These are phyloP conservation scores for Hypericum perforatum DNA, from an alignment of 345 rosid species.

Conservation along the genomic window DNA sequence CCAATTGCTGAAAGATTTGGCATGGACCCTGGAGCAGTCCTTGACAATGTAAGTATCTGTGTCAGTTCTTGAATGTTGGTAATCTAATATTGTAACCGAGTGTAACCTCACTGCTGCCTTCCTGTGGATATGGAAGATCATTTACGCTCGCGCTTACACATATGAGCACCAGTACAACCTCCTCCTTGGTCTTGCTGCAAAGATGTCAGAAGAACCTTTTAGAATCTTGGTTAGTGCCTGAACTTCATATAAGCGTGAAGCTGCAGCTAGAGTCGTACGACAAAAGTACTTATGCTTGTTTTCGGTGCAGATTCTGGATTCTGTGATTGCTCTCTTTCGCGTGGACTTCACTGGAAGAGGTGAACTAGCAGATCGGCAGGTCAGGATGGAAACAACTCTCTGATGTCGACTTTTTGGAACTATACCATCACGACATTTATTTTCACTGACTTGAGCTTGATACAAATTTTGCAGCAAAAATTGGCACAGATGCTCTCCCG, in stretches of 20 bases:
- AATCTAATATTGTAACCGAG: slow-evolving; percentile 1
- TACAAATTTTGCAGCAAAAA: slow-evolving; percentile 66
- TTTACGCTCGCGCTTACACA: slow-evolving; percentile 84
- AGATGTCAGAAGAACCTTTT: slow-evolving; percentile 92
- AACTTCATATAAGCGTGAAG: too few relatives aligned
- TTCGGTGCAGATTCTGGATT: slow-evolving; percentile 58
- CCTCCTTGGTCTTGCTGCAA: slow-evolving; percentile 88
- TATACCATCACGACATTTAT: neutral
- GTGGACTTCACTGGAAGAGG: slow-evolving; percentile 89
- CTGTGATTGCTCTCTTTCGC: slow-evolving; percentile 72
- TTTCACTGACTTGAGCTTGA: slow-evolving; percentile 8
- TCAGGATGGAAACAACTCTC: slow-evolving; percentile 14
- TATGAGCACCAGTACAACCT: slow-evolving; percentile 81
- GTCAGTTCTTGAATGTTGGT: neutral
- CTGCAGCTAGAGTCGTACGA: neutral
- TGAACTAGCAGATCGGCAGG: slow-evolving; percentile 87
- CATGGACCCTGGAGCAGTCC: slow-evolving; percentile 94
- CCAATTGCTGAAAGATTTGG: slow-evolving; percentile 97
- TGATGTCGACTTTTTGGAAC: neutral
- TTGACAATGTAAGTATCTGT: slow-evolving; percentile 56
- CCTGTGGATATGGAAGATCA: slow-evolving; percentile 47
- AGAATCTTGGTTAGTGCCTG: slow-evolving; percentile 46
- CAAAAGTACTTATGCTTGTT: too few relatives aligned
- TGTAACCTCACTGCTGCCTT: neutral
- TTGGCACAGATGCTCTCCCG: slow-evolving; percentile 89